Conservation (phyloP, 1,284 basidiomycete genomes). For the Trametes pubescens region DNA sequence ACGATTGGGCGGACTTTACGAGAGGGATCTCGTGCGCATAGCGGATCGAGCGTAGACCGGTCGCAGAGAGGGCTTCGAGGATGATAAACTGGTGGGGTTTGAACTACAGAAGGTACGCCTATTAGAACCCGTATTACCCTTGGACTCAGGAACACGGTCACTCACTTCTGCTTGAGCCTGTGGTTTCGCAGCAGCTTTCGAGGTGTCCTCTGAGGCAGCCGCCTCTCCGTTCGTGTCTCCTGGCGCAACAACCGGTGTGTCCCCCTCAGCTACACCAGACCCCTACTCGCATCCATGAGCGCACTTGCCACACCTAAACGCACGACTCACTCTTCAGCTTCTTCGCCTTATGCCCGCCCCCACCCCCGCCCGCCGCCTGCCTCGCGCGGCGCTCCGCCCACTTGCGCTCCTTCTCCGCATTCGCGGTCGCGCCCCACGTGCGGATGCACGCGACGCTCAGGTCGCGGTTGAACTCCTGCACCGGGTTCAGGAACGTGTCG, state of each 20-base stretch:
- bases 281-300: constrained; percentile 18
- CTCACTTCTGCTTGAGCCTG: constrained; percentile 25
- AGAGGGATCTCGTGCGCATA: constrained; percentile 98
- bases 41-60: constrained; percentile 94
- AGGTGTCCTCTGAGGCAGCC: background rate
- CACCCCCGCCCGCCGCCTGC: constrained; percentile 39
- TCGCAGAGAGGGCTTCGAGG: constrained; percentile 96
- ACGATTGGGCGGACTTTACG: constrained; percentile 64
- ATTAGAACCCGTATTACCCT: too few species aligned
- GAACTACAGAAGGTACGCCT: constrained; percentile 28
- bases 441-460: constrained; percentile 90
- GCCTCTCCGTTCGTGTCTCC: constrained; percentile 9
- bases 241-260: constrained; percentile 10
- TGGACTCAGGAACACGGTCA: background rate
- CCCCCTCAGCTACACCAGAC: constrained; percentile 22
- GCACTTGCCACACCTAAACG: background rate
- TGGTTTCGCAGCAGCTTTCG: constrained; percentile 4
- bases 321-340: constrained; percentile 41
- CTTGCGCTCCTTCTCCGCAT: constrained; percentile 70
- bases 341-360: constrained; percentile 39
- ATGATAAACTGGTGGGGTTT: constrained; percentile 76
- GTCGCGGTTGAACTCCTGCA: constrained; percentile 99
- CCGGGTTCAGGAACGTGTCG: constrained; percentile 95
- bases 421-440: constrained; percentile 82
- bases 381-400: constrained; percentile 54